Base-by-base conservation (phyloP, 306 rosid species). In the Albizia julibrissin region DNA sequence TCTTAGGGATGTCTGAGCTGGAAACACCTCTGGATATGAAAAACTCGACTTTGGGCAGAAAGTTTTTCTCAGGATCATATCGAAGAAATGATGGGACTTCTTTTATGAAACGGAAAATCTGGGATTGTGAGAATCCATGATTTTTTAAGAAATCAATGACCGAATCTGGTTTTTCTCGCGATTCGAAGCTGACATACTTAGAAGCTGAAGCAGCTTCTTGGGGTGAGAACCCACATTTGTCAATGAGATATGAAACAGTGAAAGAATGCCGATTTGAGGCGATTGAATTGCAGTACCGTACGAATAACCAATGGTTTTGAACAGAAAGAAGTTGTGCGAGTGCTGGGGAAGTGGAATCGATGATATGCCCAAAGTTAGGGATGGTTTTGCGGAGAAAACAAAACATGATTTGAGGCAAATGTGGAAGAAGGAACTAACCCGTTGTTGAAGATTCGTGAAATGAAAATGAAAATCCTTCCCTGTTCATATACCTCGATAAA, bases 21-120 rank as follows among this genome's bases (percentile, higher is more conserved):
- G 24, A 66, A 59, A 59, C 33, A 16, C 78, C 83, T 71, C 34
- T 71, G 47, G 78, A 80, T 56, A 58, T 80, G 10, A 80, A 71
- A 80, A 80, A 80, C 6, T 80, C 78, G 22, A 80, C 11, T 26
- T 71, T 80, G 5, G 71, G 44, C 0, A 31, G 24, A 6, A 66
- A 66, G 13, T 1, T 16, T 33, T 66, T 66, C 11, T 31, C 71
- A 66, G 71, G 71, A 16, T 66, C 71, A 66, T 1, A 31, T 66
- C 44, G 24, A 33, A 66, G 71, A 31, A 18, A 1, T 21, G 2
- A 5, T 0, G 71, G 71, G 26, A 33, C 71, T 15, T 18, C n/a
- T 24, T 6, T 33, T 1, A 58, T 0, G 61, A 69, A 2, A 1
- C 4, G 0, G 29, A 27, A 1, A 3, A 46, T 10, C 62, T n/a